Evolutionary conservation across 768 basidiomycete species (phyloP).

Genomic region (Termitomyces sp.): DNA sequence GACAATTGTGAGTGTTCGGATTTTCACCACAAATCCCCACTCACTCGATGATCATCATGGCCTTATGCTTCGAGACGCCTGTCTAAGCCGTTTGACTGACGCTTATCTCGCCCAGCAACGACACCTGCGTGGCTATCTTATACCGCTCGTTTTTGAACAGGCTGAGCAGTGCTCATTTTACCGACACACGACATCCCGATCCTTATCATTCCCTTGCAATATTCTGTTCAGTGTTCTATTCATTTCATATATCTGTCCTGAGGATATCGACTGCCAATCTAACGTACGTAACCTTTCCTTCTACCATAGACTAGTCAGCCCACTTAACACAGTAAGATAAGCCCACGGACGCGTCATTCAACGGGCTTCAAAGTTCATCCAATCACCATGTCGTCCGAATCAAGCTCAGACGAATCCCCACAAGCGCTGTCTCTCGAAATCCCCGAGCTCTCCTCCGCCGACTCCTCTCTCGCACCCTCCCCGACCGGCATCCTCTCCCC

Average conservation of each 20-base stretch:
- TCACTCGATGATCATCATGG: background rate
- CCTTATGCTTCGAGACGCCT: background rate
- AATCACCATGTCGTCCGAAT: slow-evolving; percentile 11
- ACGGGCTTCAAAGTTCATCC: background rate
- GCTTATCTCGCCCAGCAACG: background rate
- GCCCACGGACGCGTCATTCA: background rate
- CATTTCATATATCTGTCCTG: background rate
- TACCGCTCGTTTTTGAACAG: slow-evolving; percentile 1
- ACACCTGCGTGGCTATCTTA: background rate
- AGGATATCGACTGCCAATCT: background rate
- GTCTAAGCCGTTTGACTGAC: background rate
- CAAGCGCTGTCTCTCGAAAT: slow-evolving; percentile 10
- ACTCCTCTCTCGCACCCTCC: slow-evolving; percentile 12
- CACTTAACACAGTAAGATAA: background rate
- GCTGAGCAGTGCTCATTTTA: slow-evolving; percentile 8
- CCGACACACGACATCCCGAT: background rate
- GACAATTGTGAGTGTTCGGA: slow-evolving; percentile 1
- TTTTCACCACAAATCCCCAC: background rate
- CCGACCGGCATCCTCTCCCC: slow-evolving; percentile 44
- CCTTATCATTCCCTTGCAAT: background rate
- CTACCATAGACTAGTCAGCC: background rate
- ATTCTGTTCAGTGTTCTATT: too few species aligned
- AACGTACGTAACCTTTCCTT: background rate
- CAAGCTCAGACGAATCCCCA: slow-evolving; percentile 8
- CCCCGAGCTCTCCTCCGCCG: slow-evolving; percentile 7